A percentile compares a stretch with the other conserved stretches of the same genome.
Conservation (phyloP, 345 rosid species). For the Odontarrhena argentea region DNA sequence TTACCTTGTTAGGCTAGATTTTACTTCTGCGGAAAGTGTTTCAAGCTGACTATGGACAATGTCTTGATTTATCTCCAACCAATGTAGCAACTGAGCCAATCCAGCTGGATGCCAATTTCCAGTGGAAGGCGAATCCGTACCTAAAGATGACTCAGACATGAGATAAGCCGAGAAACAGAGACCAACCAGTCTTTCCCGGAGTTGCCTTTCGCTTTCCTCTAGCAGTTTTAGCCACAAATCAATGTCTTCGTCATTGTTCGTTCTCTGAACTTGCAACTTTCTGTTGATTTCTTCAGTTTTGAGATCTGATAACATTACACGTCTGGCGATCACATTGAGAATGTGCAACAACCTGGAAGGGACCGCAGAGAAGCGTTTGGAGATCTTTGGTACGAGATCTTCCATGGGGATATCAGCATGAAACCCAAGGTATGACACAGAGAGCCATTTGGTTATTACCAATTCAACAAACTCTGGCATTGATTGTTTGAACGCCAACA, state of each 20-base stretch:
- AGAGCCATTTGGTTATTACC: slow-evolving; percentile 70
- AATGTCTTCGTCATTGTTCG: slow-evolving; percentile 39
- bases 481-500: slow-evolving; percentile 66
- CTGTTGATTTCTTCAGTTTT: slow-evolving; percentile 60
- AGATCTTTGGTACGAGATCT: slow-evolving; percentile 48
- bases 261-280: slow-evolving; percentile 42
- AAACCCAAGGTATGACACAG: slow-evolving; percentile 49
- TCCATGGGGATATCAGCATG: slow-evolving; percentile 44
- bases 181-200: slow-evolving; percentile 74
- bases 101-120: slow-evolving; percentile 66
- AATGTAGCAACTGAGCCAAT: slow-evolving; percentile 69
- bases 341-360: slow-evolving; percentile 75
- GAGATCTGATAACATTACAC: slow-evolving; percentile 58
- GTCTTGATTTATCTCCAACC: slow-evolving; percentile 56
- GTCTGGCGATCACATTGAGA: slow-evolving; percentile 69
- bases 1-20: slow-evolving; percentile 49
- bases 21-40: slow-evolving; percentile 49
- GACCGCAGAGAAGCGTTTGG: slow-evolving; percentile 48
- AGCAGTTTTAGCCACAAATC: slow-evolving; percentile 66
- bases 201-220: slow-evolving; percentile 72
- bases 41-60: slow-evolving; percentile 45
- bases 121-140: slow-evolving; percentile 27
- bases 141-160: slow-evolving; percentile 32
- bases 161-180: slow-evolving; percentile 58
- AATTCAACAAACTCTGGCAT: slow-evolving; percentile 61